Evolutionary conservation across 2,329 filamentous ascomycete genomes (phyloP), one percentile per base, ranked within the genome.

Genomic region (Fusarium guadeloupense): DNA sequence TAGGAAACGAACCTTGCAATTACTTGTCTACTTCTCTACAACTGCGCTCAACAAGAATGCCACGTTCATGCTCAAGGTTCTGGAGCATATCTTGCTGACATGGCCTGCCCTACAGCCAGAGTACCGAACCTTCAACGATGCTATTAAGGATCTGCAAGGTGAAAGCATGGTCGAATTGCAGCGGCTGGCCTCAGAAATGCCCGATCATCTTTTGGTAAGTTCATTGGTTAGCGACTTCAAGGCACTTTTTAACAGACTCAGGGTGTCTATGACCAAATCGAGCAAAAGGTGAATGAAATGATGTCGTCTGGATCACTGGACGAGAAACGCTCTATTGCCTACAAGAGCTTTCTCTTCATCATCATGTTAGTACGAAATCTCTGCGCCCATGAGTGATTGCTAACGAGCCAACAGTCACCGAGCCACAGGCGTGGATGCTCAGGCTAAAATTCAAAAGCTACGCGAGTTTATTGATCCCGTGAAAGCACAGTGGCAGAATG

Each of bases 341-440:
- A 96, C 69, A 91, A 88, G 67, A 94, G 93, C 9, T 94, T 98
- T 62, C 81, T 98, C 1, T 96, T 99, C 73, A 95, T 96, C 55
- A 95, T 99, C 60, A 89, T 95, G 85, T 90, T 78, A 71, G 81
- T 73, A 31, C 21, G 6, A 8, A 3, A 28, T 7, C 7, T n/a
- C 4, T 9, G 7, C 6, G 12, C 10, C 6, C 34, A 9, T 59
- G 67, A 50, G 14, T 4, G 14, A 13, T 10, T 19, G 21, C 62
- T 63, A 51, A 65, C 35, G 38, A 53, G 19, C 52, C 14, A 13
- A 9, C 50, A 91, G 90, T 68, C 94, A 98, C 75, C 92, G 95
- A 56, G 88, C 92, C 30, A 88, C 83, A 19, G 88, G 87, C 37
- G 83, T 98, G 28, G 89, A 96, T 64, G 82, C 84, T 16, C 81